Evolutionary conservation across 1,284 basidiomycete genomes (phyloP).

Genomic region (Trichosporon inkin): DNA sequence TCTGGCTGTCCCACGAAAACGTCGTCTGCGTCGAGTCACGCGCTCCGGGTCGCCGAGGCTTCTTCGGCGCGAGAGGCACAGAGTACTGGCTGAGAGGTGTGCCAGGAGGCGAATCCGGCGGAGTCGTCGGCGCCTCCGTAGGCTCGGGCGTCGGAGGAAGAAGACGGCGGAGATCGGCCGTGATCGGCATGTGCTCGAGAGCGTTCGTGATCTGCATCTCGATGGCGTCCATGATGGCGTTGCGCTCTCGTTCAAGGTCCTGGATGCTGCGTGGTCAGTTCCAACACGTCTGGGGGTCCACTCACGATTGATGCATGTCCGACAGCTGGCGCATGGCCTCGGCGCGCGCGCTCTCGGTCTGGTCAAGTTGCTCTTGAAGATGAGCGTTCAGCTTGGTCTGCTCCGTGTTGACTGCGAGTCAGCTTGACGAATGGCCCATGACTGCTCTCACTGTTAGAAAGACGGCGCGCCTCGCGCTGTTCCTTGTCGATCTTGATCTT

Average conservation of each 20-base stretch:
- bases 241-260: constrained; percentile 47
- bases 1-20: constrained; percentile 22
- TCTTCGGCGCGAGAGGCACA: constrained; percentile 1
- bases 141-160: background rate
- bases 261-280: constrained; percentile 33
- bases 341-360: constrained; percentile 45
- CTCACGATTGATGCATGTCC: constrained; percentile 47
- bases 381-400: constrained; percentile 37
- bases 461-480: constrained; percentile 47
- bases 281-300: background rate
- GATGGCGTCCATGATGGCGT: constrained; percentile 47
- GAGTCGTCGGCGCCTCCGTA: constrained; percentile 11
- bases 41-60: constrained; percentile 20
- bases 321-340: constrained; percentile 49
- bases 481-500: constrained; percentile 51
- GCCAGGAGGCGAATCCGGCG: constrained; percentile 3
- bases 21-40: constrained; percentile 26
- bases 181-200: constrained; percentile 27
- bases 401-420: constrained; percentile 30
- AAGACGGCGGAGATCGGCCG: background rate
- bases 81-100: background rate
- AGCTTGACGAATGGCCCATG: background rate
- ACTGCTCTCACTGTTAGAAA: constrained; percentile 40
- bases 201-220: constrained; percentile 45
- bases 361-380: constrained; percentile 39